Base-by-base conservation (phyloP, 75 land plant genomes). In the Isoetes taiwanensis region DNA sequence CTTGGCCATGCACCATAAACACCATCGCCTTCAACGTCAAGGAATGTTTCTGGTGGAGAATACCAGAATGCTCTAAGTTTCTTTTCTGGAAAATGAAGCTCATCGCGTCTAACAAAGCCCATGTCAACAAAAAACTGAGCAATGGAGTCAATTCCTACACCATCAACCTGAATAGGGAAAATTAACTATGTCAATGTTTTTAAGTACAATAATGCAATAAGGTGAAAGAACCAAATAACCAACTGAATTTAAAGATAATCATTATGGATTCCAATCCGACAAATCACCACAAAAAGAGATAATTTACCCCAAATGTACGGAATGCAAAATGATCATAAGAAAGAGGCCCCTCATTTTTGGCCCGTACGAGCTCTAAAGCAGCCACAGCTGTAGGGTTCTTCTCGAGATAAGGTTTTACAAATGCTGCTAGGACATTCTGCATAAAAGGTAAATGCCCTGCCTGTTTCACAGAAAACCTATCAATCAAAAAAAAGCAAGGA, bases 261-360 rank as follows among this genome's bases (percentile, higher is more conserved):
- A 9, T 9, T 37, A 37, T 37, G 39, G 9, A 37, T 37, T 9
- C 16, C 50, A 23, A 46, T 6, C 23, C 8, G 19, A 23, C 50
- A n/a, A 46, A 23, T 19, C 25, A 3, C 9, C 39, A 37, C 39
- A 14, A 9, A 37, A 9, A 37, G 12, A 37, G 12, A 37, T 9
- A 37, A 30, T 65, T 50, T 79, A 88, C 98, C 74, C 95, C 89
- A 74, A 88, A 93, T 11, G 98, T 88, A 2, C 98, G 79, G 55
- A 93, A 93, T 5, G 98, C 98, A 52, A 93, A 75, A 65, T 93
- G 98, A 67, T 93, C 98, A 54, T 80, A 93, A 72, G 79, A 81
- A 53, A 93, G 67, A 41, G 68, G 71, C 33, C 79, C 81, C 2
- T 70, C 70, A 41, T 75, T 83, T 52, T 43, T 41, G 14, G 75